Percentiles rank a stretch among this genome's conserved stretches.
phyloP scores from a whole-genome alignment of 768 basidiomycete species.

The Tylopilus cervinicoccineus region DNA sequence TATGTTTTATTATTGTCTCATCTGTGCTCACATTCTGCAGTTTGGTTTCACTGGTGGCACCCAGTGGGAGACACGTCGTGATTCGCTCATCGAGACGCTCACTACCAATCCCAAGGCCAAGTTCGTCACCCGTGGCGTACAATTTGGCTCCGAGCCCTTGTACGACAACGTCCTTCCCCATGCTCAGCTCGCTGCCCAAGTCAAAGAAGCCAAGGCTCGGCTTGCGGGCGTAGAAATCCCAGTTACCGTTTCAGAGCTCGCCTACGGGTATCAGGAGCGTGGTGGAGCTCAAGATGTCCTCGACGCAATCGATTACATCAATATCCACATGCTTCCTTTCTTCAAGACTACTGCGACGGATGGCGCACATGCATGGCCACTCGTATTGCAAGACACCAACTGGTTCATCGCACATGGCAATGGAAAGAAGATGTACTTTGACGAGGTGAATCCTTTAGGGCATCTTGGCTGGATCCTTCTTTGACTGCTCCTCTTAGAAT shows the following conservation, averaged over 20 bases:
- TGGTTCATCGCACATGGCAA: conserved; percentile 64
- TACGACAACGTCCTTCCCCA: conserved; percentile 54
- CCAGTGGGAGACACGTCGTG: conserved; percentile 52
- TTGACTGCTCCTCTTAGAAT: conserved; percentile 43
- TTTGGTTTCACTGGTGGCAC: conserved; percentile 38
- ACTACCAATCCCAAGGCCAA: conserved; percentile 59
- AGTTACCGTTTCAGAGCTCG: conserved; percentile 66
- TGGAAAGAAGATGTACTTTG: conserved; percentile 73
- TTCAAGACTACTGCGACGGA: conserved; percentile 35
- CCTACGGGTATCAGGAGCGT: conserved; percentile 52
- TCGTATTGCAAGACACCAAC: conserved; percentile 53
- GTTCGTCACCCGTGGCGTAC: conserved; percentile 60
- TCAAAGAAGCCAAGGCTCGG: conserved; percentile 44
- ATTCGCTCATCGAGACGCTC: conserved; percentile 47
- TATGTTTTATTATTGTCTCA: not conserved
- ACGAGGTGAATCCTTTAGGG: conserved; percentile 43
- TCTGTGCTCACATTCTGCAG: conserved; percentile 13
- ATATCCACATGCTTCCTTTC: conserved; percentile 71
- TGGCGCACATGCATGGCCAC: conserved; percentile 61
- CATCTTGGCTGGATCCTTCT: not conserved
- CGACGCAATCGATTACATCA: conserved; percentile 57
- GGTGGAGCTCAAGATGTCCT: conserved; percentile 54
- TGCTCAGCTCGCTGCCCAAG: conserved; percentile 47
- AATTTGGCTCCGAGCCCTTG: conserved; percentile 71
- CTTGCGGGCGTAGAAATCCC: conserved; percentile 54